phyloP scores from a whole-genome alignment of 1,139 yeast species.

The Suzukiozyma palmioleophila region DNA sequence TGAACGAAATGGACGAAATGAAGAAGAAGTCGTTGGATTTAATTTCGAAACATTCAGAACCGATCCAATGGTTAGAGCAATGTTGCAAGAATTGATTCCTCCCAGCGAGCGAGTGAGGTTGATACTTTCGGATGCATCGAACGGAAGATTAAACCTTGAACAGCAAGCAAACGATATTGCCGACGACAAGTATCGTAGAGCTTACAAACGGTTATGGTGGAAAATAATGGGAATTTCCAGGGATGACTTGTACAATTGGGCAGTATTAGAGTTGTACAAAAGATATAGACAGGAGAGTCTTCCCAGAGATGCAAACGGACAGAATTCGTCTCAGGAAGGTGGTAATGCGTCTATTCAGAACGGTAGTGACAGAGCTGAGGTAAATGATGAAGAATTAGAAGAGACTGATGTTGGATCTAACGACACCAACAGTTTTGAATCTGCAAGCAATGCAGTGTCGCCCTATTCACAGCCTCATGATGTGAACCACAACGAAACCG shows the following conservation, averaged over 20 bases:
- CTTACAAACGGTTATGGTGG: constrained; percentile 47
- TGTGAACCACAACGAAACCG: constrained; percentile 4
- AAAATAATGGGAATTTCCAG: constrained; percentile 48
- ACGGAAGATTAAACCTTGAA: constrained; percentile 34
- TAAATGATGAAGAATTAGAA: not conserved
- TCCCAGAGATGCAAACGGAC: no score
- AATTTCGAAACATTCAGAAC: constrained; percentile 40
- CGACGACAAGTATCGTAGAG: constrained; percentile 27
- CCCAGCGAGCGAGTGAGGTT: constrained; percentile 36
- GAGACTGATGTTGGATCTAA: not conserved
- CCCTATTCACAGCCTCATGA: constrained; percentile 1
- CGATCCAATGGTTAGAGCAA: constrained; percentile 36
- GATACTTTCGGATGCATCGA: constrained; percentile 25
- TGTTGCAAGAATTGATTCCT: constrained; percentile 40
- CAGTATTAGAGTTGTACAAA: constrained; percentile 39
- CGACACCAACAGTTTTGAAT: constrained; percentile 2
- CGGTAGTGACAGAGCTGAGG: not conserved
- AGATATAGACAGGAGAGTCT: constrained; percentile 11
- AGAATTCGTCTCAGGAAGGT: no score
- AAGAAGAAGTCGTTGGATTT: constrained; percentile 24
- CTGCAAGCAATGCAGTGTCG: constrained; percentile 1
- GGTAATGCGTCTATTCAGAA: no score
- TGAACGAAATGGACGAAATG: constrained; percentile 12
- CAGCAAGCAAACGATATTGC: constrained; percentile 38
- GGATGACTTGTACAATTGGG: constrained; percentile 48